Conservation (phyloP, 129 eudicot species). For the Lactuca sativa region DNA sequence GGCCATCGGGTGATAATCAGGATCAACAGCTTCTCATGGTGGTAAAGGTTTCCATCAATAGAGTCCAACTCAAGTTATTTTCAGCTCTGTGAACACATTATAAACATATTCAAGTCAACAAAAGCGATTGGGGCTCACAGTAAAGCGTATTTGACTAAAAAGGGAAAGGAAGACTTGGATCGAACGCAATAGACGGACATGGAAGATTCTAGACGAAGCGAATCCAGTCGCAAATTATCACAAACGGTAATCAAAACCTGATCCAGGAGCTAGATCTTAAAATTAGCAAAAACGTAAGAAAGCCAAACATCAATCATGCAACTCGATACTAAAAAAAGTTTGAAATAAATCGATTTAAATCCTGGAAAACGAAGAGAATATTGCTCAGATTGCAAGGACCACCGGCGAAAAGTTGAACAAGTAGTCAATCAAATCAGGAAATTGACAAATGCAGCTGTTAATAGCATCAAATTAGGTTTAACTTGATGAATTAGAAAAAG, state of each 20-base stretch:
- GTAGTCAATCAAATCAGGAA: conserved; percentile 30
- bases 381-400: conserved; percentile 31
- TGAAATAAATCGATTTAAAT: conserved; percentile 11
- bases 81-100: conserved; percentile 15
- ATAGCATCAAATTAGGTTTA: conserved; percentile 29
- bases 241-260: conserved; percentile 14
- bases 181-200: conserved; percentile 15
- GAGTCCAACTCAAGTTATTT: neutral
- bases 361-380: conserved; percentile 17
- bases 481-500: conserved; percentile 8
- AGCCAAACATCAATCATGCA: conserved; percentile 21
- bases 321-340: conserved; percentile 17
- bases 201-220: neutral
- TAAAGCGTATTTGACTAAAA: neutral
- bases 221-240: conserved; percentile 7
- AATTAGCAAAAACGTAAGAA: conserved; percentile 1
- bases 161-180: conserved; percentile 14
- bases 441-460: conserved; percentile 31
- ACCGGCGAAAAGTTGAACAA: conserved; percentile 19
- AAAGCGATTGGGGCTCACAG: conserved; percentile 1
- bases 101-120: conserved; percentile 11
- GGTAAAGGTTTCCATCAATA: neutral
- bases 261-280: conserved; percentile 17
- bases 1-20: conserved; percentile 40
- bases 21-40: conserved; percentile 21